Base-by-base conservation (phyloP, 2,329 filamentous ascomycete species). In the Talaromyces marneffei region DNA sequence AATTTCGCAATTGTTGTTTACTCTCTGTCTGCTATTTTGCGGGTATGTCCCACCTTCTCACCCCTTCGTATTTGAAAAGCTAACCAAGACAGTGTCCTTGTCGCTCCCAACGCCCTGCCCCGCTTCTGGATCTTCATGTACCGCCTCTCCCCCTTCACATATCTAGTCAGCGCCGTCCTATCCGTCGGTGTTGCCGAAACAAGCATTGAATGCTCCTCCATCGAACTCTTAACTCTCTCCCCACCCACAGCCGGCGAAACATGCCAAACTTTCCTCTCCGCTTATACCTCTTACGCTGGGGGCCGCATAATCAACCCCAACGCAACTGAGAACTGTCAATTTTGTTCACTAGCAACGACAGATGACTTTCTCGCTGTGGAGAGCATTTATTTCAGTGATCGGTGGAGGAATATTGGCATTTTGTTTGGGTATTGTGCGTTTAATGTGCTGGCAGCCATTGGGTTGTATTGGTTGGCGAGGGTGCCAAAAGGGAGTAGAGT, bases 51-150 rank as follows among this genome's bases (percentile, higher is more conserved):
- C 25, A n/a, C 18, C 20, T 8, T 27, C 3, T 10, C 16, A 16
- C 12, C 20, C n/a, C 23, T 23, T 12, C 4, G 14, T 2, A 9
- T 20, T 14, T 33, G 2, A 4, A 18, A 50, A 18, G n/a, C 48
- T 52, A 35, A 52, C 18, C 4, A 54, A 18, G 7, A 20, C n/a
- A 74, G 87, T 69, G 87, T 90, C 4, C 75, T 91, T 58, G 84
- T 87, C 63, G 72, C 80, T 0, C 82, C 86, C 0, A 63, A 68
- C 3, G 79, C 80, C 0, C 78, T 91, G 0, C 88, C 88, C 0
- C 80, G 83, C 0, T 91, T 91, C 77, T 92, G 89, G 89, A 85
- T 85, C 63, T 91, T 90, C 76, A 91, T 91, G 88, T 89, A 90
- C 71, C 81, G 84, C 25, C 78, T 85, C 9, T 85, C 82, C 0